Percentiles rank a stretch among this genome's conserved stretches.
Conservation (phyloP, 1,284 basidiomycete species). For the Boletus semigastroideus region DNA sequence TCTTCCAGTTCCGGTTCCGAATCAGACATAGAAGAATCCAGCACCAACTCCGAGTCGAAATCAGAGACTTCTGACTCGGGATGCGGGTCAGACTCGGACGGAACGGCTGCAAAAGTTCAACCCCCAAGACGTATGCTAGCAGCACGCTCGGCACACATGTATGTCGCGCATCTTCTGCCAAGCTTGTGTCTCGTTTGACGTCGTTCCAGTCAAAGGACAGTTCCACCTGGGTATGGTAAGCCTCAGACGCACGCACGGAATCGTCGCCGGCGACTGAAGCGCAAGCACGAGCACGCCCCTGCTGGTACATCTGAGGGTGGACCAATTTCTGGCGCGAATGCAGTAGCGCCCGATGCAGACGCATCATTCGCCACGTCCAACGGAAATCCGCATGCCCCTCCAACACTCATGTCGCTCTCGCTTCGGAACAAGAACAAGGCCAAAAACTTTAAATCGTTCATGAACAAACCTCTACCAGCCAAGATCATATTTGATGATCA, state of each 20-base stretch:
- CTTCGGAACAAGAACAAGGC: conserved; percentile 75
- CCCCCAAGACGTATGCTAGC: not conserved
- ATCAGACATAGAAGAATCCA: not conserved
- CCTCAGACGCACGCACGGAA: conserved; percentile 66
- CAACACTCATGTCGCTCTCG: conserved; percentile 37
- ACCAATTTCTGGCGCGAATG: conserved; percentile 36
- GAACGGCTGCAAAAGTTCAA: not conserved
- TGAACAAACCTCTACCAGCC: conserved; percentile 45
- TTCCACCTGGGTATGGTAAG: conserved; percentile 68
- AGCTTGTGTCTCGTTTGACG: not conserved
- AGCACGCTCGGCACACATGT: conserved; percentile 1
- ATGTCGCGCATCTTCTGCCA: not conserved
- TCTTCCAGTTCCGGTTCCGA: conserved; percentile 17
- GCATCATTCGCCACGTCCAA: no score
- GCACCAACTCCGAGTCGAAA: conserved; percentile 5
- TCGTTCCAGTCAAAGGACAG: conserved; percentile 18
- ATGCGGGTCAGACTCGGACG: conserved; percentile 22
- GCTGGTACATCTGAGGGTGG: not conserved
- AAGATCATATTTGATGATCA: conserved; percentile 58
- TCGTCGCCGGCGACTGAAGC: conserved; percentile 56
- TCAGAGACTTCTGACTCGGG: conserved; percentile 28
- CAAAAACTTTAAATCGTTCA: conserved; percentile 58
- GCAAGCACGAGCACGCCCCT: conserved; percentile 34
- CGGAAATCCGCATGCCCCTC: not conserved
- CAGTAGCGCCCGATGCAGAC: conserved; percentile 16